These are phyloP conservation scores for slime mould (Dictyostelium discoideum) DNA, from an alignment of 78 protist species.

Conservation along the genomic window dicty_2.7 NC_007088.5:1651001-1651500, in stretches of 20 bases:
- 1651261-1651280: not conserved
- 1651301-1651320: too few relatives aligned
- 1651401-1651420: constrained; percentile 69
- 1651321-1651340: constrained; percentile 51
- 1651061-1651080: constrained; percentile 32
- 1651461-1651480: constrained; percentile 51
- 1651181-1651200: constrained; percentile 54
- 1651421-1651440: constrained; percentile 39
- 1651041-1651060: constrained; percentile 37
- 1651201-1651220: constrained; percentile 44
- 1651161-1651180: not conserved
- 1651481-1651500: constrained; percentile 18
- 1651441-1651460: constrained; percentile 69
- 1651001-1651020: not conserved
- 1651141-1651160: constrained; percentile 6
- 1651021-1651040: constrained; percentile 4
- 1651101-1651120: constrained; percentile 26
- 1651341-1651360: constrained; percentile 18
- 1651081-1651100: constrained; percentile 23
- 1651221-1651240: constrained; percentile 66
- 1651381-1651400: constrained; percentile 52
- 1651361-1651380: constrained; percentile 4
- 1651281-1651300: not conserved
- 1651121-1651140: constrained; percentile 69
- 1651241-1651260: too few relatives aligned